Base-by-base conservation (phyloP, 1,284 basidiomycete species). In the Fomitopsis schrenkii region DNA sequence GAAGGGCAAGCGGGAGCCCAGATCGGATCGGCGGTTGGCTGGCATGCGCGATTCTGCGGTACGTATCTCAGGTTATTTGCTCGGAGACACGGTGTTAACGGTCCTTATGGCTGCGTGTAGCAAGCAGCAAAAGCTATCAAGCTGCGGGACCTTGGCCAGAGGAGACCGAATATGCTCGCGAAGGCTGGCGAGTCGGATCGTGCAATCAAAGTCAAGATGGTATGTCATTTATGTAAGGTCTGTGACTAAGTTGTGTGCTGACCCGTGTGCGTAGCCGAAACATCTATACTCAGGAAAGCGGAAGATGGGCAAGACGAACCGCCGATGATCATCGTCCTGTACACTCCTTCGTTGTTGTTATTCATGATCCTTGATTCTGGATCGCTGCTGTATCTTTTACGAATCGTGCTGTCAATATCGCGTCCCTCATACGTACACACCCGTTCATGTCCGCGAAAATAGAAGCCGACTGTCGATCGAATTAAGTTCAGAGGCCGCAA, bases 141-240 rank as follows among this genome's bases (percentile, higher is more conserved):
- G 72, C 80, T 97, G 58, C 90, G 93, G 64, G 90, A 93, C 69
- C 83, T 96, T 62, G 89, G 89, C 15, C 93, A 96, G 74, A 83
- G 95, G 67, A 84, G 84, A 64, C 90, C 93, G 63, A 95, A 96
- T 74, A 87, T 88, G 80, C 81, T 89, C 48, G 95, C 94, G 30
- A 93, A 90, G 73, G 95, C 94, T 48, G 93, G 92, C 65, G 95
- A 98, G 80, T 82, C 85, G 60, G 95, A 98, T 79, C 87, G 94
- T 64, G 80, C 82, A 15, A 93, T 93, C 78, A 83, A 80, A 71
- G 80, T 80, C 66, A 93, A 92, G 83, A 92, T 90, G 90, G 91
- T 92, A 55, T 10, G 81, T 75, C 72, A 10, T 65, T 69, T 58
- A 0, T 60, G 17, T 52, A 38, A 50, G 28, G 5, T 7, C 26